Base-by-base conservation (phyloP, 768 basidiomycete genomes). In the Boletus patriciae region DNA sequence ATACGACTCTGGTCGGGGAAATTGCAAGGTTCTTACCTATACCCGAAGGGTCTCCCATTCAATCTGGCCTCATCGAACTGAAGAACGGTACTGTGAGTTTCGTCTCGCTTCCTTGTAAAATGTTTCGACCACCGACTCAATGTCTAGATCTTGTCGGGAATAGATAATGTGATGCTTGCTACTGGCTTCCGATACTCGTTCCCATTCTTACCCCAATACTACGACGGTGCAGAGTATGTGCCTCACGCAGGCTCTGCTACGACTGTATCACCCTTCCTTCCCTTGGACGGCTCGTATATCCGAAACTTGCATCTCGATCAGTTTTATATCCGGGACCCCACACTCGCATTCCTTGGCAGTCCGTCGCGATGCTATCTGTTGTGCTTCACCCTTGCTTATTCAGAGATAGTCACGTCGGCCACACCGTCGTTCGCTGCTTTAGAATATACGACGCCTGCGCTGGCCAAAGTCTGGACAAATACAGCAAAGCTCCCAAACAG, bases 381-480 rank as follows among this genome's bases (percentile, higher is more conserved):
- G 18, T 13, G 8, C 25, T 27, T 36, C 18, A 19, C 38, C 19
- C 7, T 19, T 2, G 3, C 29, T 43, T 12, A 43, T 12, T 6
- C 16, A 3, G 15, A 27, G 11, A 40, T 4, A 54, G 52, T 48
- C 1, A 11, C 19, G 1, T 31, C 10, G 19, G 27, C 9, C 3
- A n/a, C 29, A 4, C 45, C 3, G 9, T 0, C 29, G 4, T 58
- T 53, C n/a, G 0, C 11, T 1, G 3, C 11, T 23, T 13, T 19
- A 7, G 52, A 62, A 1, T 62, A 58, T 31, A 7, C 16, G 5
- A 38, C 57, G 5, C 50, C 55, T 8, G 62, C 60, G 4, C 42
- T 62, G 9, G 60, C 60, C 27, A 63, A 62, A 25, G 62, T 58
- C n/a, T 63, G 60, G 56, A 31, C 60, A 12, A 48, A 57, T 23